Percentiles rank a stretch among this genome's conserved stretches.
These are phyloP conservation scores for Sechiopsis laciniata DNA, from an alignment of 306 rosid genomes.

Conservation along the genomic window DNA sequence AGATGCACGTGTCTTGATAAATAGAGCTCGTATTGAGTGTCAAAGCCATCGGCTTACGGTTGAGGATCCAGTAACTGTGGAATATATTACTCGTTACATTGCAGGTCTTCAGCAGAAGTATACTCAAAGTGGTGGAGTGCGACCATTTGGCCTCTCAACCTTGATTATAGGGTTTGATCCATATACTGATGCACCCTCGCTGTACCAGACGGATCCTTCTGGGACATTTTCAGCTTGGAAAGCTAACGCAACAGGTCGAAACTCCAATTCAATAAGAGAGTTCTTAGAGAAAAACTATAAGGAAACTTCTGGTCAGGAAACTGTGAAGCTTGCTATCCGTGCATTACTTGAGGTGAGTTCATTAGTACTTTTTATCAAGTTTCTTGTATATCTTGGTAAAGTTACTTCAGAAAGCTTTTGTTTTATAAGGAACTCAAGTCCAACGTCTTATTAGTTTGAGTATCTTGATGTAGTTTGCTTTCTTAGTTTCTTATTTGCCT, in stretches of 20 bases:
- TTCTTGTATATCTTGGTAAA: not conserved
- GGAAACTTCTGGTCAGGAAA: conserved; percentile 58
- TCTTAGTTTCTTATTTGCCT: not conserved
- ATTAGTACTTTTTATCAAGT: not conserved
- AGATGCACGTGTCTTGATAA: conserved; percentile 89
- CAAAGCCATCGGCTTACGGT: conserved; percentile 94
- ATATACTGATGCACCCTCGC: conserved; percentile 54
- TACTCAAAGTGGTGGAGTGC: conserved; percentile 96
- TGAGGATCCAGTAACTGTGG: conserved; percentile 95
- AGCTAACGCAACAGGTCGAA: conserved; percentile 29
- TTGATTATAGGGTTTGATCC: conserved; percentile 96
- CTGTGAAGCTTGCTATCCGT: conserved; percentile 81
- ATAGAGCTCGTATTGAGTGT: conserved; percentile 86
- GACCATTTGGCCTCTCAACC: conserved; percentile 97
- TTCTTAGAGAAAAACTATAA: conserved; percentile 80
- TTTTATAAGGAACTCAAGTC: not conserved
- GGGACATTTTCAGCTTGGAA: conserved; percentile 30
- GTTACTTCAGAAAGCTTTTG: not conserved
- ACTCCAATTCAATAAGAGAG: conserved; percentile 43
- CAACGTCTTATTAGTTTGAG: not conserved
- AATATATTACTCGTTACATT: conserved; percentile 86
- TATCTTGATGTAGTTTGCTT: not conserved
- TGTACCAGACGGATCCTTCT: conserved; percentile 37
- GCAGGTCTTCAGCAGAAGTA: conserved; percentile 99
- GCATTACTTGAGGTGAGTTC: conserved; percentile 81